phyloP scores from a whole-genome alignment of 768 basidiomycete genomes.

The Porphyrellus cyaneotinctus region DNA sequence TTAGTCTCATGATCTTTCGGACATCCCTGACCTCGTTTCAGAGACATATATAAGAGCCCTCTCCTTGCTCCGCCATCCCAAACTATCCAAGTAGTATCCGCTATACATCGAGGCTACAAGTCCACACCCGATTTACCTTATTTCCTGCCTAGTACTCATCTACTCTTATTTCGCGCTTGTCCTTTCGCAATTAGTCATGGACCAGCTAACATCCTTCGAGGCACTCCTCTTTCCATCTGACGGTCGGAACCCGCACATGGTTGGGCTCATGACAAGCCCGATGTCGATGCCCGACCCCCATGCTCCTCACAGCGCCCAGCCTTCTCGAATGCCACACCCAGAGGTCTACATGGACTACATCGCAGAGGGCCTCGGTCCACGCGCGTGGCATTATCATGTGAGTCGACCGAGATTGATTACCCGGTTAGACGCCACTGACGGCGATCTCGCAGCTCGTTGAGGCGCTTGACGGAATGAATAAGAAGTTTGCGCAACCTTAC shows the following conservation, averaged over 20 bases:
- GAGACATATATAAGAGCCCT: conserved; percentile 27
- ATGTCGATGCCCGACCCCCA: conserved; percentile 41
- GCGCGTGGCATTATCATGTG: conserved; percentile 74
- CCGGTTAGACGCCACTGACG: conserved; percentile 17
- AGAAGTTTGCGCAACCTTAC: conserved; percentile 74
- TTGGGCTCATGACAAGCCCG: conserved; percentile 71
- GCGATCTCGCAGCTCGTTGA: conserved; percentile 54
- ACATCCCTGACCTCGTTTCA: conserved; percentile 41
- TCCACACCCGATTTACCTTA: conserved; percentile 14
- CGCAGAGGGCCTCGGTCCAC: conserved; percentile 63
- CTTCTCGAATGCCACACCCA: conserved; percentile 72
- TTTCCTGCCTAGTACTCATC: conserved; percentile 19
- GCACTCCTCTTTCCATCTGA: conserved; percentile 79
- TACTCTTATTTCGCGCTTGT: conserved; percentile 15
- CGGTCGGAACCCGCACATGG: conserved; percentile 67
- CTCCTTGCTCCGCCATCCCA: conserved; percentile 13
- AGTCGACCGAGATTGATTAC: conserved; percentile 20
- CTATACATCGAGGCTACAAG: conserved; percentile 19
- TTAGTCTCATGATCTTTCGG: conserved; percentile 20
- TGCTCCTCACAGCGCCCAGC: conserved; percentile 41
- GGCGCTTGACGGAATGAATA: conserved; percentile 74
- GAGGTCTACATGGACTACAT: conserved; percentile 86
- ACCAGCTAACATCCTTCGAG: conserved; percentile 58
- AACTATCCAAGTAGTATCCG: conserved; percentile 13
- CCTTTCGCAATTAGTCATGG: conserved; percentile 43